Base-by-base conservation (phyloP, 2,329 filamentous ascomycete genomes). In the Rhynchosporium secalis region DNA sequence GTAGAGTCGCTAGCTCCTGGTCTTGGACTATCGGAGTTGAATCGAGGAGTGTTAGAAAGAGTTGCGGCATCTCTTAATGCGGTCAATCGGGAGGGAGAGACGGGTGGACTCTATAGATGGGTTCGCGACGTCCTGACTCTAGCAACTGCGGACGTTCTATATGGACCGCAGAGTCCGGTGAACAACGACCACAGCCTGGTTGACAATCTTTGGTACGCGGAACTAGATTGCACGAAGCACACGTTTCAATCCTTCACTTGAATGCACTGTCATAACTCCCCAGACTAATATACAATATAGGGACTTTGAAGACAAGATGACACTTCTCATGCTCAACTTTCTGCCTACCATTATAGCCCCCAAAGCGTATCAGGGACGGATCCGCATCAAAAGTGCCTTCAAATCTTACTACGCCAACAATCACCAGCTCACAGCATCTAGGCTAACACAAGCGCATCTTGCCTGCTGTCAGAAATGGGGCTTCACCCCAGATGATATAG, bases 81-180 rank as follows among this genome's bases (percentile, higher is more conserved):
- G 5, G 66, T 75, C 45, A 63, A n/a, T 36, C 56, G 65, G 15
- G 65, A 74, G 31, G 70, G 76, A 8, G 70, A 73, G 1, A 75
- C 75, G 12, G 43, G 68, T 51, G 58, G 54, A 12, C 59, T 82
- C 0, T 81, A 74, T 63, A 49, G 70, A 3, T 80, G 77, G 77
- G 62, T 76, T 33, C 73, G 77, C n/a, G 67, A 78, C 40, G 64
- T 74, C 3, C 74, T 80, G 62, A 77, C 76, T 1, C 58, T 75
- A 3, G 77, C 78, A 9, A 77, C 76, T 0, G 74, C 75, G 4
- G 67, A 73, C 29, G 76, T 77, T 3, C 70, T 83, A n/a, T 83
- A 78, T 61, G 80, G 81, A 1, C 74, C 77, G 1, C 61, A 76
- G 0, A 80, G 81, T 65, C 78, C 79, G 0, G 74, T 81, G 38